Evolutionary conservation across 2,329 filamentous ascomycete genomes (phyloP), one percentile per base, ranked within the genome.

Genomic region (Emergomyces orientalis): DNA sequence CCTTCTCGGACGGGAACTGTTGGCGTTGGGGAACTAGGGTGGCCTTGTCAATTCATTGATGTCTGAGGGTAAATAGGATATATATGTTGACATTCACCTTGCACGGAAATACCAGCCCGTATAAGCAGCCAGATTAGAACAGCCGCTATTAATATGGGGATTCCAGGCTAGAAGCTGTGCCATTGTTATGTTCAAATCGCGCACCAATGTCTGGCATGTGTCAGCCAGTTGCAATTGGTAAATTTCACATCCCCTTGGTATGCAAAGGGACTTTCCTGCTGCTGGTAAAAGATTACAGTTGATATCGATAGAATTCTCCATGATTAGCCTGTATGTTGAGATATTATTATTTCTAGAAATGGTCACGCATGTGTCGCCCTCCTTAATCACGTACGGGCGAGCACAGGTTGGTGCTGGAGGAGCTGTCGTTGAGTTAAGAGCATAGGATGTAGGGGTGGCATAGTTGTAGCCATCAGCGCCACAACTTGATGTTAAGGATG

Each of bases 111-210:
- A 58, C 55, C 55, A 58, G 27, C 55, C 34, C n/a, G 27, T 57
- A 27, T 34, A 57, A 4, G 54, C 30, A 6, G 27, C 56, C 41
- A 69, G 51, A 62, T 68, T 68, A 6, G 55, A 56, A 59, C 67
- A 69, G 27, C 58, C 61, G 32, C 34, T 19, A 25, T 65, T 63
- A 27, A 68, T 59, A 32, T 54, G 52, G 7, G 67, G 67, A 59
- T 68, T 68, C 62, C 65, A 69, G 25, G 49, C 59, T 13, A 63
- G 39, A n/a, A 68, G 37, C 39, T 67, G 63, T 11, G 47, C 56
- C 25, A 62, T 39, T 13, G 63, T 63, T 52, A 67, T 61, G 22
- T 47, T 63, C 17, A 32, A 30, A 45, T 63, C 55, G 30, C 55
- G 41, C 25, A 51, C 49, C 19, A 59, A 22, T 8, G 58, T 34